A percentile compares a stretch with the other conserved stretches of the same genome.
Evolutionary conservation across 1,284 basidiomycete species (phyloP).

Genomic region (Heterobasidion parviporum): DNA sequence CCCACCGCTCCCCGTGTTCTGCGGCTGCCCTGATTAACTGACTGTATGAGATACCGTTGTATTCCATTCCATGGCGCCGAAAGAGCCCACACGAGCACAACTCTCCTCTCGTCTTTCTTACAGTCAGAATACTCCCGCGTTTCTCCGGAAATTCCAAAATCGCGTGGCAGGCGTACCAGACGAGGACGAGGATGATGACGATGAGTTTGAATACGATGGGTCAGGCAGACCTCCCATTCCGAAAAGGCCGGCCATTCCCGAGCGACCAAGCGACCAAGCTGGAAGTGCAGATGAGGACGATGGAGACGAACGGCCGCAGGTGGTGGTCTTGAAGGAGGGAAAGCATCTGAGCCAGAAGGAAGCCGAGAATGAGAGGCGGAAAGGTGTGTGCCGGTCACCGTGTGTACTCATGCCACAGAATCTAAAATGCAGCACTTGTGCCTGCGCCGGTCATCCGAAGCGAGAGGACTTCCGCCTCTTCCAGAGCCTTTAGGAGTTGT

Average conservation of each 20-base stretch:
- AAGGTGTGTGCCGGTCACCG: constrained; percentile 41
- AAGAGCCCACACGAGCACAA: constrained; percentile 59
- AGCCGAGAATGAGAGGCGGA: constrained; percentile 67
- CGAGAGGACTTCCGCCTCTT: constrained; percentile 7
- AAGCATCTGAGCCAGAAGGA: constrained; percentile 74
- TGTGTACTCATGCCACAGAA: neutral
- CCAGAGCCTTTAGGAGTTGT: neutral
- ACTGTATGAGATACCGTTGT: neutral
- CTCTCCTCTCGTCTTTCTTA: constrained; percentile 59
- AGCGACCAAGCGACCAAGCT: constrained; percentile 61
- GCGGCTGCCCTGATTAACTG: too few relatives aligned
- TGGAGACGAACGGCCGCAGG: constrained; percentile 75
- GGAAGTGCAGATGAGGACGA: constrained; percentile 71
- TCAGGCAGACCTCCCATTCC: constrained; percentile 69
- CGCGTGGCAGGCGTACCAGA: constrained; percentile 41
- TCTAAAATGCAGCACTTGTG: neutral
- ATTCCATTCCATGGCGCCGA: constrained; percentile 36
- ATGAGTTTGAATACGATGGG: constrained; percentile 41
- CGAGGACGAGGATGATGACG: constrained; percentile 20
- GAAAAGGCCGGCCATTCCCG: constrained; percentile 59
- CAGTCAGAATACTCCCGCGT: constrained; percentile 42
- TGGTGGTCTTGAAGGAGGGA: constrained; percentile 78
- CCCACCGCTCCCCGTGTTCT: too few relatives aligned
- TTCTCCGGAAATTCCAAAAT: constrained; percentile 53
- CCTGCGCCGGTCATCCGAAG: constrained; percentile 27